Evolutionary conservation across 2,329 filamentous ascomycete species (phyloP), one percentile per base, ranked within the genome.

Genomic region (Colletotrichum gigasporum): DNA sequence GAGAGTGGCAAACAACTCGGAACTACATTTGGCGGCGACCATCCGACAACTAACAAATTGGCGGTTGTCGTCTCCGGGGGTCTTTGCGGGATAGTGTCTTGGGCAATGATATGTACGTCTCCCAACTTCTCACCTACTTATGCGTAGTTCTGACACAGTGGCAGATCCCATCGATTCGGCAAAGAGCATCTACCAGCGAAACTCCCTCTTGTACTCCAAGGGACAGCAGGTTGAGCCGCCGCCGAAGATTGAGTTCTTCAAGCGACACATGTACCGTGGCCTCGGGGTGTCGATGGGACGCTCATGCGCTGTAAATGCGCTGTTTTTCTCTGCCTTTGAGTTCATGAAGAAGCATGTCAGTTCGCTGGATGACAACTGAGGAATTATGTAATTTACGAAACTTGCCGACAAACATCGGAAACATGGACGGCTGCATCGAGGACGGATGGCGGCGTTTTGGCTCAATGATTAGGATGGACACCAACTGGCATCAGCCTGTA

Each of bases 311-410:
- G 89, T 96, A 70, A 96, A 96, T 75, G 92, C 92, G 69, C 91
- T 96, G 71, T 96, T 96, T 83, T 96, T 96, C 80, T 94, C 91
- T 42, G 91, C 90, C 37, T 96, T 96, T 74, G 93, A 96, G 78
- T 90, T 93, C 71, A 85, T 92, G 71, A 96, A 96, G 80, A 90
- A 89, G 75, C 82, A 83, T 68, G 87, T 89, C 76, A 84, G 85
- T 72, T 76, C 79, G 9, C 78, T 86, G 68, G 83, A 87, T 37
- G 83, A 87, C 51, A 71, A 75, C 5, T 66, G 34, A 42, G 51
- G n/a, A 41, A 30, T 52, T 42, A 39, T 52, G 37, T 63, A 34
- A 57, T 32, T 32, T 32, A 51, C 24, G 37, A 65, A 45, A 52
- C 11, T 41, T 28, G n/a, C 28, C 44, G 30, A 39, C 37, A 24